Evolutionary conservation across 2,329 filamentous ascomycete genomes (phyloP), one percentile per base, ranked within the genome.

Genomic region (Ceratocystis alfenasii): DNA sequence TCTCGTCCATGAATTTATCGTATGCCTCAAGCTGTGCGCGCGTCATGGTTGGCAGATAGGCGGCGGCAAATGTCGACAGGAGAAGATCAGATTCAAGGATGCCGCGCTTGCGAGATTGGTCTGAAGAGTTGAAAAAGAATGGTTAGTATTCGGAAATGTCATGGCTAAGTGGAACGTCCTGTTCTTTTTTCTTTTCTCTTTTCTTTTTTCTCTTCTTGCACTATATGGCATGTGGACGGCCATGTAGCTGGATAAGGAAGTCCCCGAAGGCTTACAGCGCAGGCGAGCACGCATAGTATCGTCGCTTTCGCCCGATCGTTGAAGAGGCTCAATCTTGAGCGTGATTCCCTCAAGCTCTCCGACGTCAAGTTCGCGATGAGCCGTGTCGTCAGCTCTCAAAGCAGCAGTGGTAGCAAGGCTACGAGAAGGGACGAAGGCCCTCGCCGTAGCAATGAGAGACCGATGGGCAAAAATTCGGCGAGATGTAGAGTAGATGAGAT

Each of bases 51-150:
- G 81, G 79, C 25, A 99, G 86, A 76, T 95, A 82, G 65, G 81
- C 79, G 70, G 93, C 85, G 69, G 94, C 94, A 75, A 99, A 99
- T 70, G 94, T 99, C 68, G 90, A 96, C 70, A 97, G 88, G 69
- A 99, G 85, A 65, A 99, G 89, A 75, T 99, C 94, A 69, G 89
- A 92, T 76, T 99, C 94, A 73, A 97, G 87, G 70, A 89, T 97
- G 71, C 94, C 94, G 74, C 94, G 87, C 78, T 99, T 99, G 71
- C 94, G 89, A 76, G 89, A 94, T 78, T 99, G 94, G 79, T 99
- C 93, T 96, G 62, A 15, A 44, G 22, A 8, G 5, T n/a, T 8
- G 20, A 50, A 25, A 15, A 10, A 55, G 64, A 41, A 69, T 67
- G 63, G 48, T 57, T 46, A 30, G 33, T 57, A 64, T 33, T 20